phyloP scores from a whole-genome alignment of 2,329 filamentous ascomycete genomes.

The Alternaria alternata region DNA sequence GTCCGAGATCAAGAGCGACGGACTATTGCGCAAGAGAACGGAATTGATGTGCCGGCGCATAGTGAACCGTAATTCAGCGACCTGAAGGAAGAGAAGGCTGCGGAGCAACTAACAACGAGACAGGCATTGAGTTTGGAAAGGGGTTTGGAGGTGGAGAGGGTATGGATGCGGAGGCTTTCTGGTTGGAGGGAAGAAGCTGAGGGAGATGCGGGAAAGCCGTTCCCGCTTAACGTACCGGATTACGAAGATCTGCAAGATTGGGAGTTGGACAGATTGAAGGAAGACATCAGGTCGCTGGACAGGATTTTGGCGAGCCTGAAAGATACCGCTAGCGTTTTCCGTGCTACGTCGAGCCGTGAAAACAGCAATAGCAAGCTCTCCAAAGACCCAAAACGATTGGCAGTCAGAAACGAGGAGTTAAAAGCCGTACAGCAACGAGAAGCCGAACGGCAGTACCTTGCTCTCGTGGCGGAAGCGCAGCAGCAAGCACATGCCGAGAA shows the following conservation, averaged over 20 bases:
- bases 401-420: neutral
- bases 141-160: neutral
- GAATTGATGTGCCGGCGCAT: neutral
- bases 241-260: neutral
- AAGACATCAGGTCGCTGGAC: neutral
- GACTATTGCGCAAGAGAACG: neutral
- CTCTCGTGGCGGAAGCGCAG: neutral
- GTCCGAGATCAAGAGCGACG: neutral
- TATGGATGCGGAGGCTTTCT: neutral
- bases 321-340: neutral
- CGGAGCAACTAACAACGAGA: neutral
- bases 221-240: neutral
- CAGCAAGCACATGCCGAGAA: neutral
- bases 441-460: neutral
- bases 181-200: neutral
- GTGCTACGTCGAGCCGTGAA: accelerated
- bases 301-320: neutral
- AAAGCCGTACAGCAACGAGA: neutral
- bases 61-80: neutral
- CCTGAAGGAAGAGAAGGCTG: neutral
- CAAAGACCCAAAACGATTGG: neutral
- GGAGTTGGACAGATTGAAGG: neutral
- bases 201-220: neutral
- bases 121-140: neutral
- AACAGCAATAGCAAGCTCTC: neutral